Conservation (phyloP, 164 flowering plant species). For the Stephania cephalantha region DNA sequence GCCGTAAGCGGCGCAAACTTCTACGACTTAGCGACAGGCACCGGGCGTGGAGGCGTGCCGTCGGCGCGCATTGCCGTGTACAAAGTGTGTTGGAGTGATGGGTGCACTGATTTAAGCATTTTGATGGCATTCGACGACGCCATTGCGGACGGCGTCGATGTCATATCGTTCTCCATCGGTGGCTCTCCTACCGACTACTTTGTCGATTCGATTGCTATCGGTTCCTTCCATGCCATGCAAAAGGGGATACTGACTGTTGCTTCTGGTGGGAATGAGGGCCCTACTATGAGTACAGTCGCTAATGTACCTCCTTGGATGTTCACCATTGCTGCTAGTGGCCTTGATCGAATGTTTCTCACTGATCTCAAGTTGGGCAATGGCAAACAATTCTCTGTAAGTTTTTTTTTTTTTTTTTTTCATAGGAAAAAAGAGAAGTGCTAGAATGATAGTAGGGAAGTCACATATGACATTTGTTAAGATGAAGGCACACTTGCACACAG, state of each 20-base stretch:
- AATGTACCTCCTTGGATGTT: slow-evolving; percentile 95
- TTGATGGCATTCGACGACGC: slow-evolving; percentile 85
- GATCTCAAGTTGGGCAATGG: slow-evolving; percentile 77
- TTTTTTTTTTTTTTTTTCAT: too few relatives aligned
- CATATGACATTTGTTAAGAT: too few relatives aligned
- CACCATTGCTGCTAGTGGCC: slow-evolving; percentile 82
- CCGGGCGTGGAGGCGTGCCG: slow-evolving; percentile 94
- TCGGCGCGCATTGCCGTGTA: slow-evolving; percentile 85
- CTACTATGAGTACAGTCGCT: slow-evolving; percentile 74
- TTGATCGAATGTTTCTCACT: slow-evolving; percentile 84
- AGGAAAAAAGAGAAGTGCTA: too few relatives aligned
- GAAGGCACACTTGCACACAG: too few relatives aligned
- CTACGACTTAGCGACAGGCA: slow-evolving; percentile 76
- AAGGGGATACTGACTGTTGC: slow-evolving; percentile 80
- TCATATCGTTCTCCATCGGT: slow-evolving; percentile 77
- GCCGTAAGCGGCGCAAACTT: slow-evolving; percentile 74
- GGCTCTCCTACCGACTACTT: slow-evolving; percentile 20
- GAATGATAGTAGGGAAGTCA: too few relatives aligned
- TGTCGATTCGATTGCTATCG: too few relatives aligned
- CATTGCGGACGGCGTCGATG: slow-evolving; percentile 86
- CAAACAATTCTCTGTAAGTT: neutral
- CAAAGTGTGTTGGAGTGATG: slow-evolving; percentile 86
- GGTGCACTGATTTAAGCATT: slow-evolving; percentile 87
- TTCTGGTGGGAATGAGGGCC: slow-evolving; percentile 96
- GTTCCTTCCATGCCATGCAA: slow-evolving; percentile 54